Percentiles rank a stretch among this genome's conserved stretches.
phyloP scores from a whole-genome alignment of 495 filamentous ascomycete genomes.

The Talaromyces trachyspermus region DNA sequence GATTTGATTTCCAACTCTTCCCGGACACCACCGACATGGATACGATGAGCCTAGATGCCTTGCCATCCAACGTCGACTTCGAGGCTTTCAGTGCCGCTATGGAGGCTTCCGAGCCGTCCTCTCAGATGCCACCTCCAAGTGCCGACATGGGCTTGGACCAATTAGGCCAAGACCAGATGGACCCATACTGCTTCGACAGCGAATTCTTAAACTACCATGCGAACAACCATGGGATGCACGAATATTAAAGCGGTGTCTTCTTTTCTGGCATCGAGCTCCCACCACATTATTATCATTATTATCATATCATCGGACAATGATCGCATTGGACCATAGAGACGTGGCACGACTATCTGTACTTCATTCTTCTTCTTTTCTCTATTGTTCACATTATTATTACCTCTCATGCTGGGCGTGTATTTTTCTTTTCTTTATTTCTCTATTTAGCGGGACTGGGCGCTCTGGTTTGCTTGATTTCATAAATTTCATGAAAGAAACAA shows the following conservation, averaged over 20 bases:
- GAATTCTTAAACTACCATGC: slow-evolving; percentile 6
- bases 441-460: background rate
- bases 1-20: slow-evolving; percentile 19
- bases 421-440: slow-evolving; percentile 1
- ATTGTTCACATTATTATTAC: slow-evolving; percentile 2
- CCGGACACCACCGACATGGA: slow-evolving; percentile 13
- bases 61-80: background rate
- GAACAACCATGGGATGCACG: slow-evolving; percentile 1
- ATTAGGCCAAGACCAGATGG: slow-evolving; percentile 2
- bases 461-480: too few species aligned
- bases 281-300: background rate
- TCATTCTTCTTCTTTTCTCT: background rate
- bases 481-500: background rate
- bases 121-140: slow-evolving; percentile 3
- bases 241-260: background rate
- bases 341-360: background rate
- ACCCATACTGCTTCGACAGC: slow-evolving; percentile 7
- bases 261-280: too few species aligned
- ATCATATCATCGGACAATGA: slow-evolving; percentile 3
- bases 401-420: too few species aligned
- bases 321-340: background rate
- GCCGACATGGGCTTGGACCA: slow-evolving; percentile 7
- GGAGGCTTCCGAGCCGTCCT: background rate
- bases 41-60: background rate
- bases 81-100: background rate